Base-by-base conservation (phyloP, 176 grass and related monocot species). In the Oryza longistaminata region DNA sequence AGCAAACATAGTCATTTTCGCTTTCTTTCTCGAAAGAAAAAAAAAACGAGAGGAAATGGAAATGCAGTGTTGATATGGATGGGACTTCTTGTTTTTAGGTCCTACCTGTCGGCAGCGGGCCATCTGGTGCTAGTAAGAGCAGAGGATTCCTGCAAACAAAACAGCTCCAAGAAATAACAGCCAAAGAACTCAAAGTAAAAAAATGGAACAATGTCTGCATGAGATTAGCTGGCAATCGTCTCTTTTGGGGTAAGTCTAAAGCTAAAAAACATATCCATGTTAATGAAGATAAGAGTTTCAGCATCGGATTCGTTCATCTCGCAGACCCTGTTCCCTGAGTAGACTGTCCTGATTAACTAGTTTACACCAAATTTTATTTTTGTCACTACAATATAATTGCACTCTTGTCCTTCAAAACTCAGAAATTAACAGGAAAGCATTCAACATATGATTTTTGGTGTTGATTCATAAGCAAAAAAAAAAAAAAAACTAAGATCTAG, bases 141-240 rank as follows among this genome's bases (percentile, higher is more conserved):
- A 85, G 78, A 88, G 79, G 90, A 88, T 88, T 88, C 90, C 69
- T 88, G 78, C 83, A 86, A 84, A 74, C 86, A 88, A 84, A 88
- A 88, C 71, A 50, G 65, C 66, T 89, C 80, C 90, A 92, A 77
- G 82, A 79, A 79, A 92, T 73, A 87, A 60, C 66, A 87, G 87
- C 81, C 85, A 88, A 88, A 78, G 55, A 31, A 64, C 67, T 73
- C 78, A 37, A 75, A 75, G 73, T 88, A 88, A 93, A 93, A 73
- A 79, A 90, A 93, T 66, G 81, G 68, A 90, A 70, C 85, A 88
- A 71, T 76, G 85, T 64, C 85, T 93, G 88, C 73, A 15, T 75
- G 73, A 69, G 78, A 85, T 85, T 88, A 85, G 91, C 82, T 90
- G 91, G 88, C 91, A 90, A 82, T 81, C 85, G 85, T 93, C 81